Evolutionary conservation across 2,329 filamentous ascomycete species (phyloP).

Genomic region (Colletotrichum euphorbiae): DNA sequence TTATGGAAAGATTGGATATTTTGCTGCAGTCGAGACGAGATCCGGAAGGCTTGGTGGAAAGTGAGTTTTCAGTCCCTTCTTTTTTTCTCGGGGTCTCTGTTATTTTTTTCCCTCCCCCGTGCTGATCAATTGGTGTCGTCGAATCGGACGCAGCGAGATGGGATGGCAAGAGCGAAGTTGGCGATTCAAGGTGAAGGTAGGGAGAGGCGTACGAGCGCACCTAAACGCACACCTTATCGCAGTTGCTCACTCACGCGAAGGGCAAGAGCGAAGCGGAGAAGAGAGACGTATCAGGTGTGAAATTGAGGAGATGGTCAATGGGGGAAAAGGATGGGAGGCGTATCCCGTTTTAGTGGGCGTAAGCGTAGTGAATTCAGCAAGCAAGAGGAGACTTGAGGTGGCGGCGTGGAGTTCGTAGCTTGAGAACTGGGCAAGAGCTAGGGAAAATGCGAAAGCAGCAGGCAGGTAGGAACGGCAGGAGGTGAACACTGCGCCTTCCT

Average conservation of each 20-base stretch:
- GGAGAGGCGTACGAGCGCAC: slow-evolving; percentile 14
- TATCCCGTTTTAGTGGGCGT: slow-evolving; percentile 21
- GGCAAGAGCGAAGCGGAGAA: slow-evolving; percentile 25
- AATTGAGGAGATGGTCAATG: slow-evolving; percentile 3
- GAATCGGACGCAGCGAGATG: slow-evolving; percentile 37
- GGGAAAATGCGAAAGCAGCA: neutral
- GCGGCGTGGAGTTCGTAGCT: slow-evolving; percentile 4
- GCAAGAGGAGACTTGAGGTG: neutral
- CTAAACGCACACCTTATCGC: slow-evolving; percentile 12
- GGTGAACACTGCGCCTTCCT: slow-evolving; percentile 22
- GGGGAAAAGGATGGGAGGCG: slow-evolving; percentile 14
- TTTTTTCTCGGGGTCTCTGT: slow-evolving; percentile 3
- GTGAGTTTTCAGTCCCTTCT: neutral
- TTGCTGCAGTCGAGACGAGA: slow-evolving; percentile 29
- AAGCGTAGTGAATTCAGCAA: slow-evolving; percentile 6
- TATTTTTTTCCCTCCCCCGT: neutral
- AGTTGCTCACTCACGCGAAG: neutral
- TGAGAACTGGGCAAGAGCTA: slow-evolving; percentile 7
- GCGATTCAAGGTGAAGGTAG: slow-evolving; percentile 21
- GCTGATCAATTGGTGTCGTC: slow-evolving; percentile 6
- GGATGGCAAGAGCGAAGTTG: slow-evolving; percentile 38
- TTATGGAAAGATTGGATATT: slow-evolving; percentile 31
- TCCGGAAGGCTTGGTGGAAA: slow-evolving; percentile 7
- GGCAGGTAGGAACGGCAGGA: neutral
- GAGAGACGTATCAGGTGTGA: slow-evolving; percentile 1